These are phyloP conservation scores for Penicillium nordicum DNA, from an alignment of 2,329 filamentous ascomycete species.

Conservation along the genomic window DNA sequence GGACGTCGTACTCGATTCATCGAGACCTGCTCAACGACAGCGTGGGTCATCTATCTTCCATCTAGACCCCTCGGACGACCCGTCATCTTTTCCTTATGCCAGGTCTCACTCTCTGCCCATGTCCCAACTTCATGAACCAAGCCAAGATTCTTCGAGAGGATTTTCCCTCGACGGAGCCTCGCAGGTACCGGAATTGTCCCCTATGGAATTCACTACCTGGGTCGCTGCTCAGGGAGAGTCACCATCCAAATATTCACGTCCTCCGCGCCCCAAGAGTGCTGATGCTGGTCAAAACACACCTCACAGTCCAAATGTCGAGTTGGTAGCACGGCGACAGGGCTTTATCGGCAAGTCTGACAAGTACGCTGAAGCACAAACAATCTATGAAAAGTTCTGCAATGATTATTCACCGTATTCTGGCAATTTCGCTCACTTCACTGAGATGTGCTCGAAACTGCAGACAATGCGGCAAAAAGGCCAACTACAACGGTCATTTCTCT, in stretches of 20 bases:
- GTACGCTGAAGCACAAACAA: constrained; percentile 22
- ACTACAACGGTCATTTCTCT: constrained; percentile 38
- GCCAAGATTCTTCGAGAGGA: constrained; percentile 1
- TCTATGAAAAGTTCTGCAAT: constrained; percentile 38
- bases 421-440: constrained; percentile 37
- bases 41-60: constrained; percentile 6
- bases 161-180: background rate
- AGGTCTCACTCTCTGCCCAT: constrained; percentile 14
- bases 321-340: constrained; percentile 22
- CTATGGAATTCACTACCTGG: constrained; percentile 10
- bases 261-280: background rate
- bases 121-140: constrained; percentile 8
- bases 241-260: constrained; percentile 13
- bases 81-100: constrained; percentile 18
- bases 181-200: constrained; percentile 3
- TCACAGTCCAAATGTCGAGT: constrained; percentile 7
- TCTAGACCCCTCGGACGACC: constrained; percentile 12
- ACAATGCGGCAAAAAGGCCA: constrained; percentile 28
- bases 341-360: constrained; percentile 21
- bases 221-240: constrained; percentile 13
- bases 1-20: constrained; percentile 25
- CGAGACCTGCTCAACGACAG: constrained; percentile 17
- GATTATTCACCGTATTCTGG: constrained; percentile 42
- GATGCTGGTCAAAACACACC: background rate
- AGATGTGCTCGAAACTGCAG: constrained; percentile 38